Conservation (phyloP, 345 rosid genomes). For the Sonneratia caseolaris region DNA sequence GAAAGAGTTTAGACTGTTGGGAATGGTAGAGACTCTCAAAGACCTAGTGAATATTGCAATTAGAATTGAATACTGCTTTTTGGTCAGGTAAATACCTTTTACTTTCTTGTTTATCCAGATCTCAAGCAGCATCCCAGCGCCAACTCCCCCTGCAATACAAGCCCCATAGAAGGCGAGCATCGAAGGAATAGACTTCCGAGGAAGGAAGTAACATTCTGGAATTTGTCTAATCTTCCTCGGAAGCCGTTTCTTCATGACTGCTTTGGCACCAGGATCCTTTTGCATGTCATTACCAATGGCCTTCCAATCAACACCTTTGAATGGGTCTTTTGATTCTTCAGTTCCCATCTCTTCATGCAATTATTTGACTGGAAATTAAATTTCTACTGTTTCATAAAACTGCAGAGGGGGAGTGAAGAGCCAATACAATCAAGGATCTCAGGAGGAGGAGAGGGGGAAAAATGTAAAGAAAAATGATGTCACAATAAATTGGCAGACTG, state of each 20-base stretch:
- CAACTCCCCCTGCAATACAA: conserved; percentile 73
- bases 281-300: conserved; percentile 56
- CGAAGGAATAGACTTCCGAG: conserved; percentile 44
- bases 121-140: conserved; percentile 84
- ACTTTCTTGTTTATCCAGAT: conserved; percentile 81
- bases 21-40: neutral
- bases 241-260: conserved; percentile 49
- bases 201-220: conserved; percentile 87
- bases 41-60: neutral
- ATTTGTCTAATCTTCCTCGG: conserved; percentile 77
- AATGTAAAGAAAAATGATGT: neutral
- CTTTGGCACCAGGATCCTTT: conserved; percentile 50
- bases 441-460: neutral
- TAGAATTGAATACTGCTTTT: neutral
- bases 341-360: conserved; percentile 40
- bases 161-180: conserved; percentile 69
- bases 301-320: conserved; percentile 85
- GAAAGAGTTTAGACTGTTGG: too few relatives aligned
- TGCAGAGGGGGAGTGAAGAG: neutral
- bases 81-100: conserved; percentile 34
- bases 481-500: neutral
- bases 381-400: neutral
- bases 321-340: conserved; percentile 68
- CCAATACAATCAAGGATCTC: neutral
- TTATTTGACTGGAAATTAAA: conserved; percentile 3